Evolutionary conservation across 2,329 filamentous ascomycete genomes (phyloP).

Genomic region (Scedosporium minutisporum): DNA sequence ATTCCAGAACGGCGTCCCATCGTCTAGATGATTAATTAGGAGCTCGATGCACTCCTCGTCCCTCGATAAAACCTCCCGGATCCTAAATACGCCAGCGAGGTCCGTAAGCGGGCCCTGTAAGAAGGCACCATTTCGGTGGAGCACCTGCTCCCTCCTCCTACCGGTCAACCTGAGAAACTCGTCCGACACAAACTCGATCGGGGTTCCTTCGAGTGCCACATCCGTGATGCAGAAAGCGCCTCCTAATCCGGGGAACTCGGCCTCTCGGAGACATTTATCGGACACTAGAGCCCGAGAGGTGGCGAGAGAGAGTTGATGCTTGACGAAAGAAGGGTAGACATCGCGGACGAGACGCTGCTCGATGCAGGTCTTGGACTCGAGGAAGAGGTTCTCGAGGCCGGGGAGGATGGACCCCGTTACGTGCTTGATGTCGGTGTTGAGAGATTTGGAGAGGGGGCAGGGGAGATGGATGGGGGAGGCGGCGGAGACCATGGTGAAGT

Average conservation of each 20-base stretch:
- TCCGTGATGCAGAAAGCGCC: slow-evolving; percentile 50
- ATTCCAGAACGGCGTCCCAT: slow-evolving; percentile 47
- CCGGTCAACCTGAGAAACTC: slow-evolving; percentile 43
- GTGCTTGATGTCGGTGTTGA: slow-evolving; percentile 37
- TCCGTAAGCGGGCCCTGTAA: slow-evolving; percentile 39
- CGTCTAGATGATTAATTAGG: slow-evolving; percentile 40
- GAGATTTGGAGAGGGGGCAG: slow-evolving; percentile 24
- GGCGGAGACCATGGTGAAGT: slow-evolving; percentile 32
- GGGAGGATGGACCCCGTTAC: slow-evolving; percentile 34
- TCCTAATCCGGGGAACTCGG: slow-evolving; percentile 43
- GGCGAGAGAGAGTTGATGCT: slow-evolving; percentile 37
- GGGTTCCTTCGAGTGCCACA: slow-evolving; percentile 37
- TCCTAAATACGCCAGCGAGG: slow-evolving; percentile 25
- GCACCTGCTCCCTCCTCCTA: slow-evolving; percentile 34
- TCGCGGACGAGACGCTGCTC: slow-evolving; percentile 33
- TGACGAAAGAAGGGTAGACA: slow-evolving; percentile 43
- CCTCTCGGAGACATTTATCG: slow-evolving; percentile 19
- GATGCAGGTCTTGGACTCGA: slow-evolving; percentile 31
- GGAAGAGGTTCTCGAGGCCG: slow-evolving; percentile 33
- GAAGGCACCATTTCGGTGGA: slow-evolving; percentile 39
- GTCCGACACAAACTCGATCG: slow-evolving; percentile 38
- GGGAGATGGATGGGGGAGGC: slow-evolving; percentile 32
- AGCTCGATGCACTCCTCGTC: slow-evolving; percentile 38
- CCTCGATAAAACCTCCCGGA: slow-evolving; percentile 30
- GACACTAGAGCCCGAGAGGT: slow-evolving; percentile 34